Percentiles rank a stretch among this genome's conserved stretches.
Evolutionary conservation across 2,329 filamentous ascomycete species (phyloP).

Genomic region (Fusarium napiforme): DNA sequence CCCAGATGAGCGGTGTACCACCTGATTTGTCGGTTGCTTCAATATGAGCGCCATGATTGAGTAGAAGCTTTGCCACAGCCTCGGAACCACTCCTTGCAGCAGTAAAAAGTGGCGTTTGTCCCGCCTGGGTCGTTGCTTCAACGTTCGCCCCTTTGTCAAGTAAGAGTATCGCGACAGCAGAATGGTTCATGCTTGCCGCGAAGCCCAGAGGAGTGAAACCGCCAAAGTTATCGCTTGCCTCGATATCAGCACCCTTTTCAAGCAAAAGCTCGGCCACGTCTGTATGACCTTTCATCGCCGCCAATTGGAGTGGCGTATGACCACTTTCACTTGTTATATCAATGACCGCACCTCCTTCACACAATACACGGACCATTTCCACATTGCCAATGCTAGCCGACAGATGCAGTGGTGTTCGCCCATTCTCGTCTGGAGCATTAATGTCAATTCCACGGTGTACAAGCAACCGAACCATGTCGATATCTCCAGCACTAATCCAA

Average conservation of each 20-base stretch:
- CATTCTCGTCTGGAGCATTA: accelerated
- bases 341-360: neutral
- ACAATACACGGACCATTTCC: neutral
- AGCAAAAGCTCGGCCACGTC: neutral
- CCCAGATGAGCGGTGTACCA: neutral
- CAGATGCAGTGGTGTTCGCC: neutral
- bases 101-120: no score
- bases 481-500: neutral
- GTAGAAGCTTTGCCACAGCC: neutral
- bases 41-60: neutral
- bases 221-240: neutral
- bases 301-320: neutral
- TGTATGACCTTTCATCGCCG: neutral
- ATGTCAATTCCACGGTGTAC: neutral
- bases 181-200: neutral
- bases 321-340: neutral
- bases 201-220: neutral
- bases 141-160: neutral
- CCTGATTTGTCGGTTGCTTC: neutral
- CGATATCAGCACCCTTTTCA: neutral
- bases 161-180: neutral
- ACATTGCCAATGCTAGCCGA: neutral
- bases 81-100: neutral
- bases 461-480: neutral
- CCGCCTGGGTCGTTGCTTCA: neutral